Base-by-base conservation (phyloP, 345 rosid genomes). In the Ceriops tagal region DNA sequence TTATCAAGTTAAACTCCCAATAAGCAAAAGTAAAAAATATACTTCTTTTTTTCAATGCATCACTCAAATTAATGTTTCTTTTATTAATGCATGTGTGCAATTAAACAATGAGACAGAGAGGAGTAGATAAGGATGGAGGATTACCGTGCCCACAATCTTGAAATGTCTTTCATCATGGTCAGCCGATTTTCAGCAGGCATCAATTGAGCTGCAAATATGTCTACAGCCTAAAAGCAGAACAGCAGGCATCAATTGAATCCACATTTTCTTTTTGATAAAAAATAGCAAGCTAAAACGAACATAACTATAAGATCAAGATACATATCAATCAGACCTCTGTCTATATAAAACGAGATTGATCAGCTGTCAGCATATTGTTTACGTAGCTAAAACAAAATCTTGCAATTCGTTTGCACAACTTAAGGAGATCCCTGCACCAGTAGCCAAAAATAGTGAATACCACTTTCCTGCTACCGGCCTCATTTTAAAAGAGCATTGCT, bases 391-490 rank as follows among this genome's bases (percentile, higher is more conserved):
- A 75, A 65, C 72, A 77, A 49, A 81, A 68, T 22, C 82, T 79
- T 57, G 78, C 78, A 77, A 93, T 85, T 71, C 98, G 83, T 72
- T 87, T 93, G 83, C 98, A 91, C 96, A 28, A 3, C 30, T 28
- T 28, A 3, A 28, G 3, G 3, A 28, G 30, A 28, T 28, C 98
- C 88, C 98, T 93, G 85, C 57, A 80, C 69, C 31, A 83, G 58
- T 32, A 79, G 64, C 62, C 63, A 67, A 73, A 78, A 56, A 72
- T 58, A 58, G 32, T 53, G 63, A 28, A 28, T 1, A 34, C 30
- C 30, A 28, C 30, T 28, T 28, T 28, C 30, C 0, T 3, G 3
- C 30, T 28, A 28, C 30, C 3, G 3, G 30, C 30, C 30, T 28
- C 30, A 28, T 3, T 28, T 28, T 28, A 28, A 28, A 3, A 28